A percentile compares a stretch with the other conserved stretches of the same genome.
These are phyloP conservation scores for Isatis tinctoria DNA, from an alignment of 345 rosid species.

Conservation along the genomic window DNA sequence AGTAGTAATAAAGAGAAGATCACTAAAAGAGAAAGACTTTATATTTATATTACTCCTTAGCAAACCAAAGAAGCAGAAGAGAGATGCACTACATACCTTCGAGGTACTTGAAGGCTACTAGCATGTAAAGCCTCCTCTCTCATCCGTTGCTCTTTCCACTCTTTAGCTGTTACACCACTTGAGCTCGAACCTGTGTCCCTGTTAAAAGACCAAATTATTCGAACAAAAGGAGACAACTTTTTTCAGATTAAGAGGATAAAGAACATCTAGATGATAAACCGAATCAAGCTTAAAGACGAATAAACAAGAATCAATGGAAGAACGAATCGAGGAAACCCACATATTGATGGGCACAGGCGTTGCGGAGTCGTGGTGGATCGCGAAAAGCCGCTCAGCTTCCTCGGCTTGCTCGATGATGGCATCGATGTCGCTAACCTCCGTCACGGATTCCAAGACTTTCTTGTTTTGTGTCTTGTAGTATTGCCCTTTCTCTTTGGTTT, in stretches of 20 bases:
- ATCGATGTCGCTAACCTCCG: slow-evolving; percentile 76
- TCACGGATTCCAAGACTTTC: slow-evolving; percentile 77
- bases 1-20: not conserved
- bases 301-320: not conserved
- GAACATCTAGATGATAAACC: not conserved
- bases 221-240: not conserved
- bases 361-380: slow-evolving; percentile 39
- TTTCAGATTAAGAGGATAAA: not conserved
- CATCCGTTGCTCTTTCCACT: slow-evolving; percentile 56
- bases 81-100: slow-evolving; percentile 33
- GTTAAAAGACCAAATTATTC: not conserved
- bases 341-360: slow-evolving; percentile 46
- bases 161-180: slow-evolving; percentile 45
- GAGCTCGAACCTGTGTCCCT: slow-evolving; percentile 63
- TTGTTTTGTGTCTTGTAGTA: slow-evolving; percentile 51
- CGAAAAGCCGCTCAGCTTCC: slow-evolving; percentile 52
- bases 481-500: slow-evolving; percentile 75
- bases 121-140: slow-evolving; percentile 71
- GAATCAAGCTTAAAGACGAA: not conserved
- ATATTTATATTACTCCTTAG: not conserved
- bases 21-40: not conserved
- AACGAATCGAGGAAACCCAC: slow-evolving; percentile 33
- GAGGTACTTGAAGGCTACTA: slow-evolving; percentile 63
- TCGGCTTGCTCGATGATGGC: slow-evolving; percentile 75
- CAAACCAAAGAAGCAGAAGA: not conserved